These are phyloP conservation scores for Cochlearia excelsa DNA, from an alignment of 345 rosid genomes.

Conservation along the genomic window DNA sequence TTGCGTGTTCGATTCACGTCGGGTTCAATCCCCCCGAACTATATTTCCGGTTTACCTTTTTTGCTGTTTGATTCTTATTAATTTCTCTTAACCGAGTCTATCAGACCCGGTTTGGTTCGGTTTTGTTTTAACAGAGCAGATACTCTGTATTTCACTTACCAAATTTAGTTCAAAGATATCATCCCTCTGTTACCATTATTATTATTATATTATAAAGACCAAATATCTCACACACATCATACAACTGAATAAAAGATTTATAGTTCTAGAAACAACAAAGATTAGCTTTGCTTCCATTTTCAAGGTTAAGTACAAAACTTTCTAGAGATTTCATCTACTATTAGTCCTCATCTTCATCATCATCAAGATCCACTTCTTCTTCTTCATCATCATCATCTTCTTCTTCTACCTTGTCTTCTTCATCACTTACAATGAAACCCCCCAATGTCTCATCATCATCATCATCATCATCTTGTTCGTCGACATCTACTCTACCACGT, in stretches of 20 bases:
- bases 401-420: conserved; percentile 39
- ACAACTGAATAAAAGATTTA: conserved; percentile 19
- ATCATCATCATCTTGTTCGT: not conserved
- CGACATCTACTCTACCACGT: conserved; percentile 19
- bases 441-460: conserved; percentile 59
- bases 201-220: too few relatives aligned
- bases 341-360: conserved; percentile 31
- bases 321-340: not conserved
- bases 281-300: conserved; percentile 18
- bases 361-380: conserved; percentile 22
- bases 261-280: conserved; percentile 4
- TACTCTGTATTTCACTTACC: too few relatives aligned
- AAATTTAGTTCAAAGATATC: too few relatives aligned
- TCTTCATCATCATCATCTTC: conserved; percentile 42
- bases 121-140: too few relatives aligned
- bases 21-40: conserved; percentile 42
- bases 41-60: too few relatives aligned
- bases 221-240: conserved; percentile 4
- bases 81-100: too few relatives aligned
- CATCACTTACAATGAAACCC: conserved; percentile 66
- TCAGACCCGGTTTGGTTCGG: too few relatives aligned
- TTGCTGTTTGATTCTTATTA: too few relatives aligned
- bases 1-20: conserved; percentile 93
- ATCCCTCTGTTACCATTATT: too few relatives aligned
- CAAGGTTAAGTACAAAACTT: conserved; percentile 3